phyloP scores from a whole-genome alignment of 148 eudicot species.

The Persicaria tinctoria region DNA sequence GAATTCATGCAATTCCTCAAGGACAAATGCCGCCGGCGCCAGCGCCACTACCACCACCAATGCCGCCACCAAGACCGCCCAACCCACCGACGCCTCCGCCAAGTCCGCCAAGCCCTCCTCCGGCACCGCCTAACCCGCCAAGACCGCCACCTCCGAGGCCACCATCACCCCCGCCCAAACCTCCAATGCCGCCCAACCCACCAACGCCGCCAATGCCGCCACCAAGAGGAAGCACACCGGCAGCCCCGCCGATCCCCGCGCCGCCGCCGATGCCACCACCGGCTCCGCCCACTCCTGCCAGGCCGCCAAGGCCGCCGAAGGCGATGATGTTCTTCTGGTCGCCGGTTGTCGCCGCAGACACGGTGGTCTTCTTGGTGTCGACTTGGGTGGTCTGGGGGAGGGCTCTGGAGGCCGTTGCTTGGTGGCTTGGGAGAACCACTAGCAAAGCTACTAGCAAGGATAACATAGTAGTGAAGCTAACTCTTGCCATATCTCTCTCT shows the following conservation, averaged over 20 bases:
- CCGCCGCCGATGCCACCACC: not conserved
- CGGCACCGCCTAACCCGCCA: constrained; percentile 13
- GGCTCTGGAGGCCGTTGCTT: not conserved
- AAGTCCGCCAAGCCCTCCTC: constrained; percentile 12
- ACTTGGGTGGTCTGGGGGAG: not conserved
- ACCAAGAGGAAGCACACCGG: not conserved
- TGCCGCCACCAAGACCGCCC: constrained; percentile 14
- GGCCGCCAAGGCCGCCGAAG: constrained; percentile 18
- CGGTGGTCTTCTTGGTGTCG: constrained; percentile 4
- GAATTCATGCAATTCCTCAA: constrained; percentile 10
- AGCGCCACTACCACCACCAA: constrained; percentile 18
- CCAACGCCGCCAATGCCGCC: not conserved
- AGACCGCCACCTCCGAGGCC: not conserved
- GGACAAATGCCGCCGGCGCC: constrained; percentile 20
- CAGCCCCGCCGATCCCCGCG: not conserved
- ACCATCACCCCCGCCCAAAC: not conserved
- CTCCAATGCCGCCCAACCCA: not conserved
- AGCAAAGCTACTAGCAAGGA: not conserved
- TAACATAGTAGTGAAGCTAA: not conserved
- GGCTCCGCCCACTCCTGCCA: not conserved
- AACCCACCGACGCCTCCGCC: constrained; percentile 10
- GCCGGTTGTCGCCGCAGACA: not conserved
- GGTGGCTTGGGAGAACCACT: not conserved
- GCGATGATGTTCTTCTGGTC: constrained; percentile 31
- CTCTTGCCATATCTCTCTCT: not conserved